Conservation (phyloP, 495 filamentous ascomycete species). For the Neurospora discreta region DNA sequence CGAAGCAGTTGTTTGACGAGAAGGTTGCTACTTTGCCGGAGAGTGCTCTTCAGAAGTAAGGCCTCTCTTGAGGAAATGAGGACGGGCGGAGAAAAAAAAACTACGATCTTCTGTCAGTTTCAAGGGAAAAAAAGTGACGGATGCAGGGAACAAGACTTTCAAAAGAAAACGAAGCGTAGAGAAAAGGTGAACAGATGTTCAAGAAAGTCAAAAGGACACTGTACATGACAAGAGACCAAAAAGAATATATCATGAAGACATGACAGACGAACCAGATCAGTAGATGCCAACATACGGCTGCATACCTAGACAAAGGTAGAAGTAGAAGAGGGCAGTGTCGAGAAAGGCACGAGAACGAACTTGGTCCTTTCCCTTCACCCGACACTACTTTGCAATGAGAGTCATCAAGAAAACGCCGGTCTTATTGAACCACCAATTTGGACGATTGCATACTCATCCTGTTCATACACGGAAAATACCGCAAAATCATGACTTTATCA, state of each 20-base stretch:
- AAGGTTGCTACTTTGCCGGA: slow-evolving; percentile 68
- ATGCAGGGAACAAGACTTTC: too few species aligned
- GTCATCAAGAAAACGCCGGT: neutral
- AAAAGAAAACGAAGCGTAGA: neutral
- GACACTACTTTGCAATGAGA: neutral
- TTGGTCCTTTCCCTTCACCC: neutral
- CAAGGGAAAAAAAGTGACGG: too few species aligned
- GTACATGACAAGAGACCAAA: neutral
- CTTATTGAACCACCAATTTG: neutral
- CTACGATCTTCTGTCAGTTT: too few species aligned
- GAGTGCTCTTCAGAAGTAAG: slow-evolving; percentile 26
- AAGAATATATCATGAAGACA: neutral
- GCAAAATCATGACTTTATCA: neutral
- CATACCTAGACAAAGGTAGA: neutral
- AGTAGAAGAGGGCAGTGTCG: neutral
- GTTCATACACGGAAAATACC: neutral
- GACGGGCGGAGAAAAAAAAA: too few species aligned
- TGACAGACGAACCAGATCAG: neutral
- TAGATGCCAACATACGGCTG: neutral
- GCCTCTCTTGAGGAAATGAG: too few species aligned
- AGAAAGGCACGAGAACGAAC: neutral
- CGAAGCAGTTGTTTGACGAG: slow-evolving; percentile 73
- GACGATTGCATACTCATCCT: neutral
- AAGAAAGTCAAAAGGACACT: neutral
- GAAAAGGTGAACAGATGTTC: neutral